These are phyloP conservation scores for Debaryomyces nepalensis DNA, from an alignment of 1,139 yeast genomes.

Conservation along the genomic window DNA sequence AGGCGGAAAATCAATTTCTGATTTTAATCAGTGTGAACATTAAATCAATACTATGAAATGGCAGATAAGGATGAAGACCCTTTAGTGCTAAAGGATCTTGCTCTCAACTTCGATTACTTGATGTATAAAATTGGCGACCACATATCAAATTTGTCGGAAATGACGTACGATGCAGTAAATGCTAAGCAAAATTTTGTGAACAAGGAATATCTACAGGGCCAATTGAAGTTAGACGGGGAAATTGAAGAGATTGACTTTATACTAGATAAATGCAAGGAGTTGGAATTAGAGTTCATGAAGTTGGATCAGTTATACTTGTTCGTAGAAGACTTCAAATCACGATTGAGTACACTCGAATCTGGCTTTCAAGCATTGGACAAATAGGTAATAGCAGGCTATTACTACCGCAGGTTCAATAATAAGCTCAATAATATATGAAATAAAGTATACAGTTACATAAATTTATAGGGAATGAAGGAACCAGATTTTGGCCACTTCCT, in stretches of 20 bases:
- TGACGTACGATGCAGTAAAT: slow-evolving; percentile 35
- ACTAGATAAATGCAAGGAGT: slow-evolving; percentile 53
- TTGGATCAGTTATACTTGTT: slow-evolving; percentile 66
- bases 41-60: slow-evolving; percentile 11
- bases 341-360: slow-evolving; percentile 34
- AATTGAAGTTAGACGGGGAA: slow-evolving; percentile 46
- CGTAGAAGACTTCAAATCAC: slow-evolving; percentile 40
- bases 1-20: slow-evolving; percentile 10
- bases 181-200: slow-evolving; percentile 33
- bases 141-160: slow-evolving; percentile 44
- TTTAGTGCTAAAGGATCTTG: slow-evolving; percentile 59
- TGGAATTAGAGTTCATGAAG: slow-evolving; percentile 68
- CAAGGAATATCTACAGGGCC: slow-evolving; percentile 40
- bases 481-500: background rate
- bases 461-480: background rate
- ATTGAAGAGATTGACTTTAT: slow-evolving; percentile 48
- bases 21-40: background rate
- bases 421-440: too few species aligned
- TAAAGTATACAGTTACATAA: too few species aligned
- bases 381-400: slow-evolving; percentile 3
- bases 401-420: too few species aligned
- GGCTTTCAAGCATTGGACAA: slow-evolving; percentile 24
- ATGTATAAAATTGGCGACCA: slow-evolving; percentile 63
- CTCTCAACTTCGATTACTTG: slow-evolving; percentile 65
- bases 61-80: slow-evolving; percentile 56